Conservation (phyloP, 2,329 filamentous ascomycete genomes). For the Fusarium sulawesiense region DNA sequence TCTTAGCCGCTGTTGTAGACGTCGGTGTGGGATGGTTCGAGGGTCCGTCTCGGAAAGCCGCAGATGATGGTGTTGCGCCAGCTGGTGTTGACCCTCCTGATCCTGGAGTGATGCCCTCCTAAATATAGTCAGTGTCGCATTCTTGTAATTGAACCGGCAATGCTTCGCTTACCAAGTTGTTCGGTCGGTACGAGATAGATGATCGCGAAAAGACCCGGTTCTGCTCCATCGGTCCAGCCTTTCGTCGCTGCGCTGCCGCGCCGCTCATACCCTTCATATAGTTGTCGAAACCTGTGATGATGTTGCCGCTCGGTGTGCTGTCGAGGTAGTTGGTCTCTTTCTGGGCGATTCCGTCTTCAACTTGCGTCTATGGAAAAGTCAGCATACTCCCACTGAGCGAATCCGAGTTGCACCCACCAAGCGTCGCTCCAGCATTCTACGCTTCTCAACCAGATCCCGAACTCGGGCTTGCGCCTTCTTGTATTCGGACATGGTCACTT, state of each 20-base stretch:
- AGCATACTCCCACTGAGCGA: conserved; percentile 48
- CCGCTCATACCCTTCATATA: conserved; percentile 90
- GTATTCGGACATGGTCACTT: conserved; percentile 59
- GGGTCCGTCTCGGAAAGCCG: conserved; percentile 62
- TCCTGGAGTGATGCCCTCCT: conserved; percentile 48
- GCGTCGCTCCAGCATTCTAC: conserved; percentile 53
- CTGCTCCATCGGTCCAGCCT: conserved; percentile 72
- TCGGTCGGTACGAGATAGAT: conserved; percentile 70
- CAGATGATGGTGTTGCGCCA: conserved; percentile 60
- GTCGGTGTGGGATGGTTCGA: conserved; percentile 68
- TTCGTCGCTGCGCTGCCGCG: conserved; percentile 71
- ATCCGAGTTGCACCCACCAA: conserved; percentile 47
- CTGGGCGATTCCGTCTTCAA: conserved; percentile 84
- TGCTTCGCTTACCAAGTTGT: conserved; percentile 48
- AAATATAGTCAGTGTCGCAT: conserved; percentile 12
- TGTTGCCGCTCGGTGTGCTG: conserved; percentile 89
- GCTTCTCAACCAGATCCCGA: conserved; percentile 60
- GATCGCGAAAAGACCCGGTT: conserved; percentile 79
- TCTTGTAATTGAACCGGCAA: not conserved
- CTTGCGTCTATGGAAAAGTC: conserved; percentile 48
- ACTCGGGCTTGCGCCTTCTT: conserved; percentile 62
- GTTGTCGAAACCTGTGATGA: conserved; percentile 96
- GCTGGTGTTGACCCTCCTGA: conserved; percentile 55
- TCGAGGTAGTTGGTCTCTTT: conserved; percentile 92
- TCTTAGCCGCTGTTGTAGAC: conserved; percentile 60